phyloP scores from a whole-genome alignment of 192 early-diverging fungal species.

The Entophlyctis luteolus region DNA sequence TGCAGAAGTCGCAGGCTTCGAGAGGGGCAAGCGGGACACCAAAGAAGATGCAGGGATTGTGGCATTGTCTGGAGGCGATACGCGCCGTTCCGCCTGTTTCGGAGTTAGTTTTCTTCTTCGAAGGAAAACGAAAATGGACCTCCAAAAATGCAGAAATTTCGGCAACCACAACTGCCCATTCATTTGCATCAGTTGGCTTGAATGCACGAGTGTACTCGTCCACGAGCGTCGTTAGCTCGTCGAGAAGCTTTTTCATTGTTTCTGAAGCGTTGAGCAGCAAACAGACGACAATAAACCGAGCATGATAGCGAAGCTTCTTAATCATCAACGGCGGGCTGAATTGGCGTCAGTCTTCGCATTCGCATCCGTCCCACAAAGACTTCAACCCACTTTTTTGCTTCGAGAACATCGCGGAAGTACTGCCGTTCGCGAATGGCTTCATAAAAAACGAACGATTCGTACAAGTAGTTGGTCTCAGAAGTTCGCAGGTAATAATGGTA shows the following conservation, averaged over 20 bases:
- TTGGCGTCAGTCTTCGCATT: background rate
- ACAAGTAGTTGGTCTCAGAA: slow-evolving; percentile 92
- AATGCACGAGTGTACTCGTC: slow-evolving; percentile 85
- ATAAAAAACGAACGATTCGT: slow-evolving; percentile 93
- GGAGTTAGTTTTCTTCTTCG: background rate
- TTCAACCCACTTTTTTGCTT: slow-evolving; percentile 76
- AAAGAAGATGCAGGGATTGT: slow-evolving; percentile 29
- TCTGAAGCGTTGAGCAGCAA: slow-evolving; percentile 78
- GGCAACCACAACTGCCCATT: slow-evolving; percentile 69
- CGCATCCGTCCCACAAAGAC: background rate
- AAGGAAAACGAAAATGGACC: slow-evolving; percentile 36
- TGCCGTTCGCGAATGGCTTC: slow-evolving; percentile 90
- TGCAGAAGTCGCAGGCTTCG: slow-evolving; percentile 53
- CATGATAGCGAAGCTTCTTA: slow-evolving; percentile 96
- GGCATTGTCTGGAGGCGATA: slow-evolving; percentile 57
- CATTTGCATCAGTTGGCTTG: slow-evolving; percentile 81
- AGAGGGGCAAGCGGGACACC: slow-evolving; percentile 31
- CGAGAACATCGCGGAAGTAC: slow-evolving; percentile 93
- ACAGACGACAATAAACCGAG: slow-evolving; percentile 94
- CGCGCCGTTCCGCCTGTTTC: slow-evolving; percentile 71
- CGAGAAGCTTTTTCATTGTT: slow-evolving; percentile 75
- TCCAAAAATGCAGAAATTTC: slow-evolving; percentile 75
- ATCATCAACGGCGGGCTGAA: slow-evolving; percentile 82
- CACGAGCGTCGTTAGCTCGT: slow-evolving; percentile 77
- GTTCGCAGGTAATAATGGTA: slow-evolving; percentile 72